Conservation (phyloP, 805 yeast genomes). For the Cyberlindnera veronae region DNA sequence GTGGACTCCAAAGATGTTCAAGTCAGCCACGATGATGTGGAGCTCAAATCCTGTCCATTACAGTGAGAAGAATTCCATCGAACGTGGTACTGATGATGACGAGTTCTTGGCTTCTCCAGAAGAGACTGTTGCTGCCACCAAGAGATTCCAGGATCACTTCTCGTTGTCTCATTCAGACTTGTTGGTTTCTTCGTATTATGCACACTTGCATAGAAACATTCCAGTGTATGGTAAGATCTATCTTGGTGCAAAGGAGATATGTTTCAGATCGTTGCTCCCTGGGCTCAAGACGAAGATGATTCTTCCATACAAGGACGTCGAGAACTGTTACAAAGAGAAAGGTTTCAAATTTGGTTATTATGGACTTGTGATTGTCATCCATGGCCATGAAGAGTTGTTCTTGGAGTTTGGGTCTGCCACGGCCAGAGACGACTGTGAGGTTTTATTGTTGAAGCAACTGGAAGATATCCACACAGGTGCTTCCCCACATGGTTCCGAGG, state of each 20-base stretch:
- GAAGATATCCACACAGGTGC: slow-evolving; percentile 31
- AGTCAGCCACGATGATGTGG: slow-evolving; percentile 45
- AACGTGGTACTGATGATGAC: slow-evolving; percentile 41
- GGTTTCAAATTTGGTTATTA: slow-evolving; percentile 68
- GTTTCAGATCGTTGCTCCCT: slow-evolving; percentile 77
- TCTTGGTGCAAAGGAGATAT: slow-evolving; percentile 62
- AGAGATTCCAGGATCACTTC: slow-evolving; percentile 63
- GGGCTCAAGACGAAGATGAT: slow-evolving; percentile 80
- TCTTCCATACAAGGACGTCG: slow-evolving; percentile 71
- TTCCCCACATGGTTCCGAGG: slow-evolving; percentile 8
- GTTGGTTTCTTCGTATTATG: slow-evolving; percentile 65
- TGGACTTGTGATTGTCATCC: slow-evolving; percentile 65
- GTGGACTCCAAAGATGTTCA: slow-evolving; percentile 23
- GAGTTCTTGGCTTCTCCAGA: slow-evolving; percentile 43
- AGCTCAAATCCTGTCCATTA: slow-evolving; percentile 62
- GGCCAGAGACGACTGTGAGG: slow-evolving; percentile 71
- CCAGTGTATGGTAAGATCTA: slow-evolving; percentile 85
- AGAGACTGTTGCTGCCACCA: slow-evolving; percentile 45
- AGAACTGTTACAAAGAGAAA: slow-evolving; percentile 60
- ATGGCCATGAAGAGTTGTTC: slow-evolving; percentile 72
- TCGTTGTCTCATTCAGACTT: slow-evolving; percentile 50
- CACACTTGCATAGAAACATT: slow-evolving; percentile 63
- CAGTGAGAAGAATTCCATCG: slow-evolving; percentile 34
- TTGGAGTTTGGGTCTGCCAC: slow-evolving; percentile 68
- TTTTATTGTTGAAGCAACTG: slow-evolving; percentile 46